These are phyloP conservation scores for Boletus speciosus DNA, from an alignment of 768 basidiomycete genomes.

Conservation along the genomic window DNA sequence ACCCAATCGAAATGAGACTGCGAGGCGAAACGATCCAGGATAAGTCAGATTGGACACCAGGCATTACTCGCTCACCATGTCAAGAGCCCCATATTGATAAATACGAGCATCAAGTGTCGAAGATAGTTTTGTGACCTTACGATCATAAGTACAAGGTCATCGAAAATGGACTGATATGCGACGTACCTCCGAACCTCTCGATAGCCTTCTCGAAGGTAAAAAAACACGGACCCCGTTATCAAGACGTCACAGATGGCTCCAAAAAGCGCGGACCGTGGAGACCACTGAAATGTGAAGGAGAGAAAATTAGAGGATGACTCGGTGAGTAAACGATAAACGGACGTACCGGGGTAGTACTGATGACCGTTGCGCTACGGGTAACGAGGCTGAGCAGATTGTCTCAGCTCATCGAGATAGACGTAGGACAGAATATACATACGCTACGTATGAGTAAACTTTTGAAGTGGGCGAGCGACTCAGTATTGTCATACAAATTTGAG, in stretches of 20 bases:
- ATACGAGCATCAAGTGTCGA: constrained; percentile 11
- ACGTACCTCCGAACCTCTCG: constrained; percentile 8
- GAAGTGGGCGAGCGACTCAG: not conserved
- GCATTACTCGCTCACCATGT: constrained; percentile 6
- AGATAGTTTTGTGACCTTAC: constrained; percentile 7
- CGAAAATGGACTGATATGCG: too few species aligned
- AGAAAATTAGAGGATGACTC: not conserved
- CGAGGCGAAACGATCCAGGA: not conserved
- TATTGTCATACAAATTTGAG: not conserved
- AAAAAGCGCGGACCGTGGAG: constrained; percentile 27
- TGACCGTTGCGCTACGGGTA: not conserved
- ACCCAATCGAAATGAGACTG: constrained; percentile 7
- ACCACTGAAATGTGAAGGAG: constrained; percentile 5
- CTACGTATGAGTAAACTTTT: not conserved
- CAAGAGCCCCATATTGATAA: constrained; percentile 14
- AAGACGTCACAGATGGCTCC: constrained; percentile 11
- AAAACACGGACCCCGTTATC: constrained; percentile 20
- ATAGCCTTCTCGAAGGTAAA: constrained; percentile 18
- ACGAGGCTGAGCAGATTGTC: not conserved
- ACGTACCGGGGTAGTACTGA: not conserved
- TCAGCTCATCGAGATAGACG: not conserved
- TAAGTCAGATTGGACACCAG: not conserved
- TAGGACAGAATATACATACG: not conserved
- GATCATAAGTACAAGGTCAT: not conserved
- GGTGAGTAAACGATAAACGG: not conserved